Evolutionary conservation across 2,329 filamentous ascomycete genomes (phyloP), one percentile per base, ranked within the genome.

Genomic region (Exserohilum rostratum): DNA sequence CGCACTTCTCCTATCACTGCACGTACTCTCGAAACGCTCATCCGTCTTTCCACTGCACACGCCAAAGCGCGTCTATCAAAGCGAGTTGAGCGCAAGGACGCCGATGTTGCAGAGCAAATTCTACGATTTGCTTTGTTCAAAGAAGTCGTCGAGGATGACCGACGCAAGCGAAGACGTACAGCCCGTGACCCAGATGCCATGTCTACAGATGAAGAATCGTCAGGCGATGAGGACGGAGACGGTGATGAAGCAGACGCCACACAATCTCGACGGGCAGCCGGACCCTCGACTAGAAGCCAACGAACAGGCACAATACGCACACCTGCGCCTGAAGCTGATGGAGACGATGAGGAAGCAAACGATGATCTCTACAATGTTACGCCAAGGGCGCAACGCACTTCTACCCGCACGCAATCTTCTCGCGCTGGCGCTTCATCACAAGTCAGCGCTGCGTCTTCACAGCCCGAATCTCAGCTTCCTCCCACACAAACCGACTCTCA

Each of bases 111-210:
- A 9, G 93, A 99, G 74, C 84, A 87, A 7, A 96, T 99, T 62
- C 79, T 99, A 29, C 86, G 95, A 15, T 99, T 97, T 70, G 96
- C 95, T 2, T 83, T 99, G 31, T 99, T 99, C 84, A 98, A 98
- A 75, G 95, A 99, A 78, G 88, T 99, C 0, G 83, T 96, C 3
- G 83, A 86, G 63, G 82, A 85, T 61, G 88, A 92, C 73, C 90
- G 92, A 53, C 85, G 87, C 65, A 95, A 93, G 81, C 89, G 95
- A 77, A 86, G 93, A 66, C 88, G 91, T 76, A 88, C 90, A 66
- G 89, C 84, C 5, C 81, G 83, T 27, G 81, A 82, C 30, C 79
- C 83, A 13, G 84, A 83, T 45, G 77, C 76, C 12, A 79, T 81
- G 76, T 80, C 78, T 6, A 72, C 87, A 69, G 71, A 87, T 18